Base-by-base conservation (phyloP, 352 stramenopile genomes). In the Globisporangium recalcitrans region DNA sequence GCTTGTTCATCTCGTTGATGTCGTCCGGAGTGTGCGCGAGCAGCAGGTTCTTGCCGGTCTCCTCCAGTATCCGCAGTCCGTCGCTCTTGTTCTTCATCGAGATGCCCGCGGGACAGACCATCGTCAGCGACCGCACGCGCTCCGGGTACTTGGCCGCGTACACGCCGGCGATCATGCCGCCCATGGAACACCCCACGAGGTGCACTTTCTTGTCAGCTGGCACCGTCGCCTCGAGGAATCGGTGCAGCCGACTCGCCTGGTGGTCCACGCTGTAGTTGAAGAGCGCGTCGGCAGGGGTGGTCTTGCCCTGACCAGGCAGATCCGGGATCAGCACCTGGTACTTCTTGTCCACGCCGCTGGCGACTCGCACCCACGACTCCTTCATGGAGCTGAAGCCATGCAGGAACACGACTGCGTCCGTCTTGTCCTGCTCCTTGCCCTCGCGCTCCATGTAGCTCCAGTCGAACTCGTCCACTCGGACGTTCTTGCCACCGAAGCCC, bases 301-400 rank as follows among this genome's bases (percentile, higher is more conserved):
- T 90, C 42, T 78, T 69, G 0, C 83, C 83, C 52, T 88, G 80
- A 22, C 83, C 83, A 0, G 81, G 79, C 22, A 92, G 56, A 53
- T 92, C 80, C 0, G 83, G 80, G 53, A 90, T 80, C 22, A 92
- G 40, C 29, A 90, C 67, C 26, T 76, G 72, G 68, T 75, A 88
- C 19, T 73, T 69, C n/a, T 74, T 77, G 68, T 86, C 77, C 8
- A 89, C 64, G 26, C 71, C 70, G 13, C 70, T 68, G 19, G 80
- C 78, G 26, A 88, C 70, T 13, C 74, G 73, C 52, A 87, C 64
- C 80, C 77, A 88, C 29, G 78, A 85, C 63, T 89, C 79, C 47
- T 92, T 92, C 49, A 78, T 63, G 31, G 77, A 88, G 59, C 75
- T 86, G 64, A 92, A 92, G 58, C 80, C 83, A 34, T 92, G 80